Conservation (phyloP, 257 asterid species). For the Leptodermis oblonga region DNA sequence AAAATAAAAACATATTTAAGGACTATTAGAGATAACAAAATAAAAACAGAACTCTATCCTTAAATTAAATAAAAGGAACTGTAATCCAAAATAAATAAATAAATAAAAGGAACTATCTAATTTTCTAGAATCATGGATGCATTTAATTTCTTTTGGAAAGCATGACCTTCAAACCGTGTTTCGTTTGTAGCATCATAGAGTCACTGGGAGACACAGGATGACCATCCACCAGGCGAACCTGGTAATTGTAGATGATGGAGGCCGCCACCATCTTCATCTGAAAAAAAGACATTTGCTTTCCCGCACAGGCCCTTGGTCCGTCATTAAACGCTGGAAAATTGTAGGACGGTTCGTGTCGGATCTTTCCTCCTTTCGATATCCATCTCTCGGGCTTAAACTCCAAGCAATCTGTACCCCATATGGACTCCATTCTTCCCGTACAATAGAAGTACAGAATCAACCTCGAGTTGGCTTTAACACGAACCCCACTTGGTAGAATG, state of each 20-base stretch:
- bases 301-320: constrained; percentile 26
- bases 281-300: constrained; percentile 25
- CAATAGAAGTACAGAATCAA: constrained; percentile 12
- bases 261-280: constrained; percentile 22
- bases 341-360: background rate
- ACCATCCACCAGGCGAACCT: background rate
- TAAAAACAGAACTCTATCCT: too few relatives aligned
- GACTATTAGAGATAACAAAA: too few relatives aligned
- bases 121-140: too few relatives aligned
- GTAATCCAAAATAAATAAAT: too few relatives aligned
- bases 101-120: too few relatives aligned
- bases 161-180: constrained; percentile 5
- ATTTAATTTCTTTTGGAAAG: background rate
- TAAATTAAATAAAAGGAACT: too few relatives aligned
- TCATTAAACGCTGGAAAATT: constrained; percentile 21
- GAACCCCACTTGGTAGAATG: constrained; percentile 14
- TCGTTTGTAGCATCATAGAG: constrained; percentile 5
- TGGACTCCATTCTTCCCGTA: constrained; percentile 20
- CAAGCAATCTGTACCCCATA: constrained; percentile 25
- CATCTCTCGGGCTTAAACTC: constrained; percentile 28
- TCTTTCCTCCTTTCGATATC: constrained; percentile 8
- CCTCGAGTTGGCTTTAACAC: background rate
- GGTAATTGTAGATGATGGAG: constrained; percentile 6
- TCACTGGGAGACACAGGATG: constrained; percentile 4
- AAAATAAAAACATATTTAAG: too few relatives aligned